Conservation (phyloP, 2,329 filamentous ascomycete genomes). For the Botryotinia calthae region DNA sequence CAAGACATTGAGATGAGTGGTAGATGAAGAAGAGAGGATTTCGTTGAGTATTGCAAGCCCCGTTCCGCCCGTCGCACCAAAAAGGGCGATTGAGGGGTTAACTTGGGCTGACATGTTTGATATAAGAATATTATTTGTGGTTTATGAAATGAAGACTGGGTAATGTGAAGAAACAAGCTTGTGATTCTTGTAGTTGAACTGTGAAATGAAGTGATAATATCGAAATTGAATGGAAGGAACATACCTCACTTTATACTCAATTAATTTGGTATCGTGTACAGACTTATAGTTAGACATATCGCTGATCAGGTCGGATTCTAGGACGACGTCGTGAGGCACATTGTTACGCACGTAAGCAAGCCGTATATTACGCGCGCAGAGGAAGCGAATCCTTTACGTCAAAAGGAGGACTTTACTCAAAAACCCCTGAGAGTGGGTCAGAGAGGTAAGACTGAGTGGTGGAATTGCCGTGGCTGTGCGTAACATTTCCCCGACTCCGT, state of each 20-base stretch:
- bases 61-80: slow-evolving; percentile 15
- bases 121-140: not conserved
- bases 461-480: not conserved
- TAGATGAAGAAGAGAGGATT: not conserved
- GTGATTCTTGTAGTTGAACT: not conserved
- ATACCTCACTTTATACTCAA: not conserved
- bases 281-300: not conserved
- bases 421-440: not conserved
- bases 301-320: not conserved
- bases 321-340: not conserved
- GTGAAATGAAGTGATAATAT: not conserved
- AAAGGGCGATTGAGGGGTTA: slow-evolving; percentile 12
- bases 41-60: slow-evolving; percentile 5
- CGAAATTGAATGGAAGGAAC: not conserved
- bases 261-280: not conserved
- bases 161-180: not conserved
- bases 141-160: not conserved
- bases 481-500: not conserved
- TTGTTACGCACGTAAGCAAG: not conserved
- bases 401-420: not conserved
- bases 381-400: not conserved
- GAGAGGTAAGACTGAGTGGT: not conserved
- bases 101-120: not conserved
- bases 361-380: not conserved
- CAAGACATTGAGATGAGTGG: not conserved